Evolutionary conservation across 768 basidiomycete species (phyloP).

Genomic region (Panaeolus cyanescens): DNA sequence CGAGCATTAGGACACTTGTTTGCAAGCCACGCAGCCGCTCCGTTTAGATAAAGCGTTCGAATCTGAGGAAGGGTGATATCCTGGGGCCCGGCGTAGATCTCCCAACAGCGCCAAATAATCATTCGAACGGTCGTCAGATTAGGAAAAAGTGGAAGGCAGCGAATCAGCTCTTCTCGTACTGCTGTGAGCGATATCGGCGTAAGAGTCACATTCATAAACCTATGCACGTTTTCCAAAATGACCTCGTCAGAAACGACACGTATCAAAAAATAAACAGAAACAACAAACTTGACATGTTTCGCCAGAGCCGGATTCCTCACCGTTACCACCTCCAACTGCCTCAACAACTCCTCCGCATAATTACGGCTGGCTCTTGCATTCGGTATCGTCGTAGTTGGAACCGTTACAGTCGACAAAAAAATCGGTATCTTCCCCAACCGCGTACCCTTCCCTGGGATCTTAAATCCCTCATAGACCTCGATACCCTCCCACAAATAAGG

Average conservation of each 20-base stretch:
- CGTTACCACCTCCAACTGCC: neutral
- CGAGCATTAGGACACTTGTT: neutral
- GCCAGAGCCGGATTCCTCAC: neutral
- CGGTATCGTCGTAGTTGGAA: neutral
- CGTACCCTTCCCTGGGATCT: neutral
- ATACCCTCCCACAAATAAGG: neutral
- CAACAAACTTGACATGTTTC: neutral
- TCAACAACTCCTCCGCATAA: neutral
- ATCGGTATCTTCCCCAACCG: neutral
- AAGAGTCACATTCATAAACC: neutral
- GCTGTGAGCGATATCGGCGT: neutral
- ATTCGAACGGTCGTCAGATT: conserved; percentile 5
- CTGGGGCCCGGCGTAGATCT: neutral
- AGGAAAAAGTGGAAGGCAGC: neutral
- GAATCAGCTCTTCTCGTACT: neutral
- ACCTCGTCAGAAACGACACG: too few relatives aligned
- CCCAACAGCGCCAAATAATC: conserved; percentile 2
- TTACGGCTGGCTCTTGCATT: neutral
- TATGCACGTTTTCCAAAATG: too few relatives aligned
- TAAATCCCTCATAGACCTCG: neutral
- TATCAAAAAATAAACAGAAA: neutral
- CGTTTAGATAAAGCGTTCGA: neutral
- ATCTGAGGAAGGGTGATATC: neutral
- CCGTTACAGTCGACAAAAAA: neutral
- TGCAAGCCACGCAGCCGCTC: neutral